These are phyloP conservation scores for Talaromyces sp. DNA, from an alignment of 2,329 filamentous ascomycete species.

Conservation along the genomic window DNA sequence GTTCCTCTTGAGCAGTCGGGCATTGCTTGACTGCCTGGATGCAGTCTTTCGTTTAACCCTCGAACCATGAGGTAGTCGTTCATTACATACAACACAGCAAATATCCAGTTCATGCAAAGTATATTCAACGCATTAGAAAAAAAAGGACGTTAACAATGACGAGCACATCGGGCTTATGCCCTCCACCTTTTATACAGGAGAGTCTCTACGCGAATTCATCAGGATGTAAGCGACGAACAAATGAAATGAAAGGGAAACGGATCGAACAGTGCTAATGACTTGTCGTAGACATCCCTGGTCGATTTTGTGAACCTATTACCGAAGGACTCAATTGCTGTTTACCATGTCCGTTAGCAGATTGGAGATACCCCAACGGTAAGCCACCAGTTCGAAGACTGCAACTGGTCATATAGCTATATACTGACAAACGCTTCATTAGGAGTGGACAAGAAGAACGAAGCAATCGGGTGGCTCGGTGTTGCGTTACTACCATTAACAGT, in stretches of 20 bases:
- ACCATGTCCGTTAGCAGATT: slow-evolving; percentile 83
- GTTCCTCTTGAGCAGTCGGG: slow-evolving; percentile 2
- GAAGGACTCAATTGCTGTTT: slow-evolving; percentile 70
- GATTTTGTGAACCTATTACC: slow-evolving; percentile 54
- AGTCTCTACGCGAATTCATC: slow-evolving; percentile 56
- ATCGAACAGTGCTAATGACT: neutral
- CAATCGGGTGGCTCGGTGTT: slow-evolving; percentile 81
- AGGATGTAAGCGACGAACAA: slow-evolving; percentile 60
- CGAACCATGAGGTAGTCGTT: slow-evolving; percentile 15
- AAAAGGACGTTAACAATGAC: slow-evolving; percentile 8
- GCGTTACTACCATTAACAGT: slow-evolving; percentile 66
- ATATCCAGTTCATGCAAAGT: neutral
- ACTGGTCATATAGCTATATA: neutral
- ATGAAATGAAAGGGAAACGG: too few species aligned
- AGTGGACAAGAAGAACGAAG: slow-evolving; percentile 56
- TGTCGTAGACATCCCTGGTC: slow-evolving; percentile 55
- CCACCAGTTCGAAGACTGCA: neutral
- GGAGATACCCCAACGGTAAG: slow-evolving; percentile 61
- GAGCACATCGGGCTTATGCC: slow-evolving; percentile 52
- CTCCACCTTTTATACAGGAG: slow-evolving; percentile 66
- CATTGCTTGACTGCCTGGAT: slow-evolving; percentile 15
- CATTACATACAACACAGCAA: slow-evolving; percentile 6
- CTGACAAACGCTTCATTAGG: slow-evolving; percentile 35
- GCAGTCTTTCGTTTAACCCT: slow-evolving; percentile 12
- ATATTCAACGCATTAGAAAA: neutral